phyloP scores from a whole-genome alignment of 306 rosid species.

The Sicyos edulis region DNA sequence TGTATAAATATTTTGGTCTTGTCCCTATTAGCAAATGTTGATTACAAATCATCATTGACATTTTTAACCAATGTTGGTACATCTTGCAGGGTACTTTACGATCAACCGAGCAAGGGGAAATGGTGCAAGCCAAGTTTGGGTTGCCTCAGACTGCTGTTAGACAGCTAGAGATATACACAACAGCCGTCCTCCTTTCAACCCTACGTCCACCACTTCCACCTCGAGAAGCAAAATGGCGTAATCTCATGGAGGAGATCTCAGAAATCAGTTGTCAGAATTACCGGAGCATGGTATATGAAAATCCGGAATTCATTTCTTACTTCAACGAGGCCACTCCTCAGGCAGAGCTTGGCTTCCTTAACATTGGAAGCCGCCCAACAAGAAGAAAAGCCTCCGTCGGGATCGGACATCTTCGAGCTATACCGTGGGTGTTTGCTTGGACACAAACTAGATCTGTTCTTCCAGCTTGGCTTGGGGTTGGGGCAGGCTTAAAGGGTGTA shows the following conservation, averaged over 20 bases:
- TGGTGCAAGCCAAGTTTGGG: conserved; percentile 93
- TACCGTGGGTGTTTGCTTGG: conserved; percentile 98
- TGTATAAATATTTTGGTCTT: background rate
- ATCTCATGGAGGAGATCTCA: conserved; percentile 88
- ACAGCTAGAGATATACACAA: conserved; percentile 89
- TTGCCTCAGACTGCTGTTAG: conserved; percentile 84
- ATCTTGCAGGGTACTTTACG: conserved; percentile 67
- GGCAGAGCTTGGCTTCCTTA: conserved; percentile 93
- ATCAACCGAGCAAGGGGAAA: conserved; percentile 96
- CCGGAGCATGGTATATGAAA: conserved; percentile 69
- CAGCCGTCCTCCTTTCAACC: conserved; percentile 93
- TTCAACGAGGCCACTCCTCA: conserved; percentile 95
- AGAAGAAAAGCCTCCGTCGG: conserved; percentile 67
- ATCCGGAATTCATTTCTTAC: conserved; percentile 77
- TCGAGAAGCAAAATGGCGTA: conserved; percentile 80
- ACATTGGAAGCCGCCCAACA: conserved; percentile 91
- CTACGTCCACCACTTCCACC: conserved; percentile 83
- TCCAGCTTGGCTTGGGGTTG: conserved; percentile 97
- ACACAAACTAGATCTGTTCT: conserved; percentile 91
- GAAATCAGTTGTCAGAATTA: conserved; percentile 67
- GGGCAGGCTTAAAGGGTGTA: conserved; percentile 75
- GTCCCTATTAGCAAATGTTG: background rate
- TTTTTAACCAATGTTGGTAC: conserved; percentile 12
- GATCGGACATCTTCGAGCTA: conserved; percentile 87
- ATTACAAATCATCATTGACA: background rate